A percentile compares a stretch with the other conserved stretches of the same genome.
Evolutionary conservation across 2,329 filamentous ascomycete species (phyloP).

Genomic region (Claviceps pusilla): DNA sequence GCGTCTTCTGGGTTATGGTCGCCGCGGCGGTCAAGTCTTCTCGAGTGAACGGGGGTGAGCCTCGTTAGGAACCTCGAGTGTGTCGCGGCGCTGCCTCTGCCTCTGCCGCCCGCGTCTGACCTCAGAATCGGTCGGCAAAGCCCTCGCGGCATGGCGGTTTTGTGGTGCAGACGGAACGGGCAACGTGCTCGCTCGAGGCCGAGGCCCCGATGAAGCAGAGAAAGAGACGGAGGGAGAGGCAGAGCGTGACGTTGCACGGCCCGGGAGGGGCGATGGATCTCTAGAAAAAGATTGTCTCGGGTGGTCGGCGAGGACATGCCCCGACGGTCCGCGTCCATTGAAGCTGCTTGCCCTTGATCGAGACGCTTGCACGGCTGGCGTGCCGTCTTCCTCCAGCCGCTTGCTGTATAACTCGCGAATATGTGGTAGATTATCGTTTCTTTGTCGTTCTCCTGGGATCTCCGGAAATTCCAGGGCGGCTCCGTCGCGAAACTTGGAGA

Average conservation of each 20-base stretch:
- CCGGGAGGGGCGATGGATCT: conserved; percentile 3
- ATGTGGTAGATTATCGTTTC: conserved; percentile 14
- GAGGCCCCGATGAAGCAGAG: background rate
- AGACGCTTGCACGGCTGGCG: conserved; percentile 11
- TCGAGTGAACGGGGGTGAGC: background rate
- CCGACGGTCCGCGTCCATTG: conserved; percentile 4
- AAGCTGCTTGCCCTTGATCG: conserved; percentile 25
- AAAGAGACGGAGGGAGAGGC: conserved; percentile 1
- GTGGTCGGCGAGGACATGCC: conserved; percentile 1
- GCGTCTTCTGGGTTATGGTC: background rate
- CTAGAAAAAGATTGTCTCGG: background rate
- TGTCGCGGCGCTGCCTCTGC: conserved; percentile 6
- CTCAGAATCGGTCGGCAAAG: background rate
- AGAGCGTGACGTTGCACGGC: background rate
- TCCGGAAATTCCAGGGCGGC: conserved; percentile 36
- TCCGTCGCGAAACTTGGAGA: conserved; percentile 31
- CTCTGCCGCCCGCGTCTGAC: conserved; percentile 3
- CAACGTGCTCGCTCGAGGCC: conserved; percentile 5
- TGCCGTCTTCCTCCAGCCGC: conserved; percentile 17
- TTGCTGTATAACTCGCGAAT: conserved; percentile 27
- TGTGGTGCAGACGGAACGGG: background rate
- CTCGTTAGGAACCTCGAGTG: conserved; percentile 7
- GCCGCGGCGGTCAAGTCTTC: background rate
- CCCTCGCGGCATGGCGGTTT: background rate
- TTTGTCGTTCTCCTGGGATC: conserved; percentile 34